phyloP scores from a whole-genome alignment of 176 grass and related monocot species.

The Miscanthus lutarioriparius region DNA sequence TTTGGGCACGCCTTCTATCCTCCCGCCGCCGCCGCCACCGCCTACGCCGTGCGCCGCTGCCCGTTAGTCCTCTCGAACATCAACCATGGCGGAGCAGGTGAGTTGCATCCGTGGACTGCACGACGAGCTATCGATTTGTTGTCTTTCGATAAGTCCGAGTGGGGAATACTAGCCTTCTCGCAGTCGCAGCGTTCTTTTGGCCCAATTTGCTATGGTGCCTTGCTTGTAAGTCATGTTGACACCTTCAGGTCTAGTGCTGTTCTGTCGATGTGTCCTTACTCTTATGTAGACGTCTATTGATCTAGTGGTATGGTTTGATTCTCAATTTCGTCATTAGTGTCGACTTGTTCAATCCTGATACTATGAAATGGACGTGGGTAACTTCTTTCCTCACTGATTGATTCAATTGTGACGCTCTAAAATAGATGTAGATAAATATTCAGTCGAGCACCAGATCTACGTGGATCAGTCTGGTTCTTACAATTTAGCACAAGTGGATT shows the following conservation, averaged over 20 bases:
- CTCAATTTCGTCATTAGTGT: background rate
- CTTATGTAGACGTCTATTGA: background rate
- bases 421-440: background rate
- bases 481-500: background rate
- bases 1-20: background rate
- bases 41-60: background rate
- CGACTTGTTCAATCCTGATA: background rate
- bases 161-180: background rate
- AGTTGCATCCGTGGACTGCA: background rate
- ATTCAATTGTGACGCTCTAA: background rate
- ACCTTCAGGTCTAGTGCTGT: background rate
- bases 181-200: background rate
- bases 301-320: background rate
- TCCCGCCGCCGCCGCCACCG: background rate
- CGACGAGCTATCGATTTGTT: background rate
- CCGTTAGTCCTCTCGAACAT: background rate
- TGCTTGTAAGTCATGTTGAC: background rate
- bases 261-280: background rate
- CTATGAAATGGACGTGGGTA: background rate
- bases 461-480: background rate
- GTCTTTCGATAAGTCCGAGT: background rate
- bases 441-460: background rate
- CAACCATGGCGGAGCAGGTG: conserved; percentile 42
- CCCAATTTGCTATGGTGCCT: background rate
- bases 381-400: background rate